Base-by-base conservation (phyloP, 495 filamentous ascomycete species). In the Friedmanniomyces simplex region DNA sequence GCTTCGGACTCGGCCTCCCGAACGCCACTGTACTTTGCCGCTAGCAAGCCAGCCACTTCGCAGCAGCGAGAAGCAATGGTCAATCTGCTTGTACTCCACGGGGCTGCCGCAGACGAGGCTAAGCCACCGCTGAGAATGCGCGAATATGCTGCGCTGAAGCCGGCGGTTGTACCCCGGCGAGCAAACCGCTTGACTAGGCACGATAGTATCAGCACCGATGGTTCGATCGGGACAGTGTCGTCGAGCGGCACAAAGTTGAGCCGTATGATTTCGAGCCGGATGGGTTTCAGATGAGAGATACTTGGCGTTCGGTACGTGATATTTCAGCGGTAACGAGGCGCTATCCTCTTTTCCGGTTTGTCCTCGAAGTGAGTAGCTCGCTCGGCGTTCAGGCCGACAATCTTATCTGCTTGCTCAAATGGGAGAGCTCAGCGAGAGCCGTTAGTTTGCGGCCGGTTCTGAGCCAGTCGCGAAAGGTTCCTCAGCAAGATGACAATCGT, bases 401-500 rank as follows among this genome's bases (percentile, higher is more conserved):
- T n/a, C n/a, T n/a, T n/a, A n/a, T n/a, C n/a, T n/a, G n/a, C n/a
- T n/a, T n/a, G n/a, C 43, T 7, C 20, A 16, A n/a, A 47, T 28
- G 2, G 5, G 39, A 43, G 14, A 2, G 49, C 26, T 49, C 30
- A 52, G 11, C 18, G 30, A 21, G 42, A 1, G 16, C 37, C 43
- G n/a, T 53, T 48, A 5, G 37, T 22, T 1, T 57, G 6, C 46
- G 51, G 58, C 10, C 41, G 49, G 42, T 64, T 64, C 20, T 60
- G 52, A 22, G 56, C 61, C 24, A 63, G 28, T 8, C 61, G 57
- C 70, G 96, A 74, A 11, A 96, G 73, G 69, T 98, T 98, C 52
- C 93, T 75, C 60, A 96, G 75, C 57, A 98, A 72, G 16, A 97
- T 83, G 12, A 91, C 85, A 68, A 97, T 96, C 0, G 93, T 98